Base-by-base conservation (phyloP, 805 yeast species). In the Candida verbasci region DNA sequence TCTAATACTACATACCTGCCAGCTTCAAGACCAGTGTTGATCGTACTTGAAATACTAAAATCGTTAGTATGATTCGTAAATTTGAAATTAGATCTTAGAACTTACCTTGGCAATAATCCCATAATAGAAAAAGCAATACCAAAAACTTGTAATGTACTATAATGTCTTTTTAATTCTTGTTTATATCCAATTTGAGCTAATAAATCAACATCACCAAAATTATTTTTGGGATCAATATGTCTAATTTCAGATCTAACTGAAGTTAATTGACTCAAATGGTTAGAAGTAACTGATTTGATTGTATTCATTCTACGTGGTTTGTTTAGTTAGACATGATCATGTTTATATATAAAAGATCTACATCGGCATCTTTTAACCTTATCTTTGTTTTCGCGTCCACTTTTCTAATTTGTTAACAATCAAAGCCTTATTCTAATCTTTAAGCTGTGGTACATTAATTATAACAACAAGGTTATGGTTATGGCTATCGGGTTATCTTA, bases 111-210 rank as follows among this genome's bases (percentile, higher is more conserved):
- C 27, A 80, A 58, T 32, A 81, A 55, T 10, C 85, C 82, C 85
- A 82, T 80, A 51, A 81, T 78, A 17, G 78, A 70, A 49, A 78
- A 80, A 3, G 86, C 82, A 40, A 80, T 74, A 26, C 84, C 85
- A 50, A 81, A 81, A 17, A 79, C 77, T 52, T 78, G 82, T 31
- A 76, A 39, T 1, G 81, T 72, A 4, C 78, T 65, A 47, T 77
- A 81, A 31, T 70, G 70, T 52, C 88, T 70, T 35, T 65, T 66
- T 35, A 81, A 61, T 49, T 81, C 88, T 49, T 78, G 81, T 51
- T 78, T 77, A 55, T 81, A 81, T 7, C 88, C 88, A 37, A 81
- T 72, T 43, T 76, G 74, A 14, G 66, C 71, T 22, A 43, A 41
- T 22, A 45, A 38, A 17, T 41, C 47, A 23, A 23, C 44, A 36